Evolutionary conservation across 257 asterid genomes (phyloP).

Genomic region (Rubia yunnanensis): DNA sequence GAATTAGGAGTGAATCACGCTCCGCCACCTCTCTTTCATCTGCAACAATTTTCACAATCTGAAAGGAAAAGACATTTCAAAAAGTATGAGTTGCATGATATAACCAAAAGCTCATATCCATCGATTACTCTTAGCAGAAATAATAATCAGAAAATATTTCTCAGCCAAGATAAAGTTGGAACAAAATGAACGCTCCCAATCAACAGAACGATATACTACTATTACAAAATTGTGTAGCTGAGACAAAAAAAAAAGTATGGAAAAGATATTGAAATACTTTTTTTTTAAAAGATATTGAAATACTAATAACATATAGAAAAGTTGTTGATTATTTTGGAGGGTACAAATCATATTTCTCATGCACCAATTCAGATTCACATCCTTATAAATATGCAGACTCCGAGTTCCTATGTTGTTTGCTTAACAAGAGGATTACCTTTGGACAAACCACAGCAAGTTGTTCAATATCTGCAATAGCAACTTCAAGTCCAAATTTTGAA

Average conservation of each 20-base stretch:
- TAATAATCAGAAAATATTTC: neutral
- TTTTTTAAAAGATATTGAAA: neutral
- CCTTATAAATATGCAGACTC: neutral
- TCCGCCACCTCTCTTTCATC: conserved; percentile 32
- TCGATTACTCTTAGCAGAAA: neutral
- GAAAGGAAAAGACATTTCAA: conserved; percentile 16
- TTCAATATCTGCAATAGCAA: conserved; percentile 43
- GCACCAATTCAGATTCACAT: neutral
- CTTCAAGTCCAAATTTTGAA: conserved; percentile 35
- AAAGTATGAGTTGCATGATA: neutral
- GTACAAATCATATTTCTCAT: neutral
- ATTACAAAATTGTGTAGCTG: neutral
- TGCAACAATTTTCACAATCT: conserved; percentile 54
- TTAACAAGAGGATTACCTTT: conserved; percentile 36
- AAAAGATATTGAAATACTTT: neutral
- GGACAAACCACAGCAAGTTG: conserved; percentile 66
- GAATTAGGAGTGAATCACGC: conserved; percentile 34
- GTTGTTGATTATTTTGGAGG: neutral
- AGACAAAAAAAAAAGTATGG: neutral
- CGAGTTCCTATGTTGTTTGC: neutral
- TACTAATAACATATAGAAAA: neutral
- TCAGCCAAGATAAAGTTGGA: neutral
- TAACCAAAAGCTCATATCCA: neutral
- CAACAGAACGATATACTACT: neutral
- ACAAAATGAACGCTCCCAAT: neutral